These are phyloP conservation scores for Gossypium turneri DNA, from an alignment of 345 rosid genomes.

Conservation along the genomic window DNA sequence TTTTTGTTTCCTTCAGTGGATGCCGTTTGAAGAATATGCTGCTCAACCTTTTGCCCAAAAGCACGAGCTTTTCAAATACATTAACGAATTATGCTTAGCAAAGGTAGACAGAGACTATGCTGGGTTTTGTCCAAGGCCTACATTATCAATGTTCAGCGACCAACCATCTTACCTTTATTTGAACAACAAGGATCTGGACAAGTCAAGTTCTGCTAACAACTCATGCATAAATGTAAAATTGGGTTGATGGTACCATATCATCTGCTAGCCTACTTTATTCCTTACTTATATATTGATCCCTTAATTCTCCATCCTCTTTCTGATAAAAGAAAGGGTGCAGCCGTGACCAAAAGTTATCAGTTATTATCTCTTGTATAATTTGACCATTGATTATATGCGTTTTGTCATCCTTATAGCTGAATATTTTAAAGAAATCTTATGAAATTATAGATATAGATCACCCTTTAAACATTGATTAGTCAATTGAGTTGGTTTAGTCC, in stretches of 20 bases:
- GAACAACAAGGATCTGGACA: constrained; percentile 36
- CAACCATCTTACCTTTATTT: constrained; percentile 40
- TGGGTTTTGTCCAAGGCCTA: constrained; percentile 44
- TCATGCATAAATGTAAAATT: background rate
- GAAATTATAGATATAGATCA: background rate
- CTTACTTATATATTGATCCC: constrained; percentile 14
- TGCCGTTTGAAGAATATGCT: constrained; percentile 69
- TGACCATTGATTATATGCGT: background rate
- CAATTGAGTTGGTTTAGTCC: background rate
- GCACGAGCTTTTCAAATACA: constrained; percentile 42
- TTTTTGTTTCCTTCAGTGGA: constrained; percentile 46
- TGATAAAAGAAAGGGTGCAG: background rate
- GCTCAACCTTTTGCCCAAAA: constrained; percentile 55
- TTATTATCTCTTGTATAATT: background rate
- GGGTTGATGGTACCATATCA: background rate
- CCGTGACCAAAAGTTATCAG: background rate
- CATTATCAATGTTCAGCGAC: constrained; percentile 27
- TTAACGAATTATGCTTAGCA: constrained; percentile 41
- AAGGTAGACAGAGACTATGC: constrained; percentile 42
- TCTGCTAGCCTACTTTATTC: background rate
- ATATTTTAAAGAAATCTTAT: background rate
- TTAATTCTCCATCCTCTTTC: background rate
- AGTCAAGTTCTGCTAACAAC: constrained; percentile 13
- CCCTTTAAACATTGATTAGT: background rate
- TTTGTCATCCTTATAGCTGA: background rate